These are phyloP conservation scores for Boechera stricta DNA, from an alignment of 345 rosid species.

Conservation along the genomic window DNA sequence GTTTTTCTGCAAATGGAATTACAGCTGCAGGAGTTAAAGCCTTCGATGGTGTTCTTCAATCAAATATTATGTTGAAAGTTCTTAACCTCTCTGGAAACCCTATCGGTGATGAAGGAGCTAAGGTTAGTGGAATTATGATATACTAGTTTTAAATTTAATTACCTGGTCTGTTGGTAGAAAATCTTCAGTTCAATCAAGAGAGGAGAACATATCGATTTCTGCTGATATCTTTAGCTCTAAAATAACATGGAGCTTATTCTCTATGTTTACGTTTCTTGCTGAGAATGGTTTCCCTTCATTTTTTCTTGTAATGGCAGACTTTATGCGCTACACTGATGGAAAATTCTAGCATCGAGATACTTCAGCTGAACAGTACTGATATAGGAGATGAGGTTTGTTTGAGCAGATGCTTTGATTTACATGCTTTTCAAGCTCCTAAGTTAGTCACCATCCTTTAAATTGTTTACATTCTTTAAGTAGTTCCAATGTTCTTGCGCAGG, in stretches of 20 bases:
- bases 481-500: constrained; percentile 56
- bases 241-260: constrained; percentile 20
- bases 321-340: constrained; percentile 73
- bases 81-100: constrained; percentile 93
- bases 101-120: constrained; percentile 93
- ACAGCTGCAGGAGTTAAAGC: constrained; percentile 87
- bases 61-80: constrained; percentile 69
- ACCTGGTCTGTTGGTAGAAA: background rate
- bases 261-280: constrained; percentile 25
- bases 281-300: constrained; percentile 16
- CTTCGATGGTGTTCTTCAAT: constrained; percentile 84
- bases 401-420: constrained; percentile 23
- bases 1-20: constrained; percentile 96
- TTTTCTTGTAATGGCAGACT: constrained; percentile 51
- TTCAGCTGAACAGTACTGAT: constrained; percentile 83
- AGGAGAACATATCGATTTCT: background rate
- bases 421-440: constrained; percentile 9
- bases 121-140: constrained; percentile 60
- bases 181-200: background rate
- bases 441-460: constrained; percentile 17
- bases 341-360: constrained; percentile 74
- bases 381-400: constrained; percentile 86
- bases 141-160: background rate
- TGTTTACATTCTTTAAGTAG: constrained; percentile 25
- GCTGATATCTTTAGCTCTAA: background rate